phyloP scores from a whole-genome alignment of 352 stramenopile species.

The Phytopythium ostracodes region DNA sequence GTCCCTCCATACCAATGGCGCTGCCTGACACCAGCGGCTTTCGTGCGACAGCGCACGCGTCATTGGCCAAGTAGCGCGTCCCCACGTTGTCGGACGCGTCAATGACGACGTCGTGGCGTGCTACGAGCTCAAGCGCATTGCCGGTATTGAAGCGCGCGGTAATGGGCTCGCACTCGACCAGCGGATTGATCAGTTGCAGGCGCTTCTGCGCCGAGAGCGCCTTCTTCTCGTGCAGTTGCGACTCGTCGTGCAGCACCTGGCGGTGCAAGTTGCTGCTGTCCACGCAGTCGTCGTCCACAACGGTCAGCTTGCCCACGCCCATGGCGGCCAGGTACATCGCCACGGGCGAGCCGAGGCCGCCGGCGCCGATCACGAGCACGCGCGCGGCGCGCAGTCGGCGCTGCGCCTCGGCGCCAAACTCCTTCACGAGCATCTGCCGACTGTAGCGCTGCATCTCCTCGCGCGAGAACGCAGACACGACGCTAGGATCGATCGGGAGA shows the following conservation, averaged over 20 bases:
- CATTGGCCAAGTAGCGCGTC: slow-evolving; percentile 96
- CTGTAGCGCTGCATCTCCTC: slow-evolving; percentile 87
- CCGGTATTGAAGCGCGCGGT: slow-evolving; percentile 46
- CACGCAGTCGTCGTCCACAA: slow-evolving; percentile 95
- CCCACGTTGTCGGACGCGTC: slow-evolving; percentile 95
- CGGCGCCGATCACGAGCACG: slow-evolving; percentile 92
- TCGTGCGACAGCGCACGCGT: slow-evolving; percentile 83
- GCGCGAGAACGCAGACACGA: slow-evolving; percentile 34
- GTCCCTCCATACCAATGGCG: slow-evolving; percentile 94
- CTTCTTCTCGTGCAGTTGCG: slow-evolving; percentile 83
- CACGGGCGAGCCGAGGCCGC: slow-evolving; percentile 94
- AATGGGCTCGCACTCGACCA: slow-evolving; percentile 52
- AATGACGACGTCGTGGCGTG: slow-evolving; percentile 89
- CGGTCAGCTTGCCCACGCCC: slow-evolving; percentile 89
- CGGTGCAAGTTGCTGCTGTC: slow-evolving; percentile 97
- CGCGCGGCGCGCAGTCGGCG: slow-evolving; percentile 62
- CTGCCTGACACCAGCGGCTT: slow-evolving; percentile 93
- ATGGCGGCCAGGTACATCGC: slow-evolving; percentile 94
- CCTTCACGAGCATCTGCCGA: slow-evolving; percentile 92
- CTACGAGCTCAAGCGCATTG: slow-evolving; percentile 84
- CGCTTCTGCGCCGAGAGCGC: slow-evolving; percentile 76
- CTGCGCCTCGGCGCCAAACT: slow-evolving; percentile 91
- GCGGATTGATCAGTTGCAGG: slow-evolving; percentile 74
- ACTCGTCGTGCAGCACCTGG: slow-evolving; percentile 93
- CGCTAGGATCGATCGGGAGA: background rate